Base-by-base conservation (phyloP, 371 early-diverging fungal genomes). In the Hamiltosporidium magnivora region DNA sequence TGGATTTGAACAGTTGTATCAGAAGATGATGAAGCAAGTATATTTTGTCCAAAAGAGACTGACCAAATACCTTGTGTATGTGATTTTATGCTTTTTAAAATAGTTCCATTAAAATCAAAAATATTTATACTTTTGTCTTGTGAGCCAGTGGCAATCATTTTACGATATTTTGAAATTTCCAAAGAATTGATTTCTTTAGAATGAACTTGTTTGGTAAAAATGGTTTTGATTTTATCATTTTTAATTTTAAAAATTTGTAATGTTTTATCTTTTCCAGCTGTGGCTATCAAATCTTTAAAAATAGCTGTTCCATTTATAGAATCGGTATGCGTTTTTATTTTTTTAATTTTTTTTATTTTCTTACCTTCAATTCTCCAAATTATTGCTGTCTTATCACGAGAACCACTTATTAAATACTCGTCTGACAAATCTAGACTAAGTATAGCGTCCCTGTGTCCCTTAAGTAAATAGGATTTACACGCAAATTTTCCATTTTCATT, bases 1-100 rank as follows among this genome's bases (percentile, higher is more conserved):
- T 58, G 64, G 41, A 69, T 3, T 64, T 54, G 58, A 55, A 69
- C 36, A 40, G 70, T 64, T 59, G 53, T 69, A 60, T 69, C 70
- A 52, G 49, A 14, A 59, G 64, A 63, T n/a, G 58, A 54, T 37
- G 58, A 64, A 60, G 58, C 58, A 12, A 64, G 60, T 36, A 58
- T 43, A 1, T 42, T 42, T 36, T 43, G 3, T 14, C 64, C 58
- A 55, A 66, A 66, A 12, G 37, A 8, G 2, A 69, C 53, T 6
- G 46, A 44, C 63, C 54, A 63, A 2, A 69, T 60, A 39, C 64
- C 63, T 54, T 64, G 64, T 46, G 44, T 56, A 61, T 69, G 70
- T 14, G 56, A 64, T 0, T n/a, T 44, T 9, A 64, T 39, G 1
- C 41, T 61, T 41, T 69, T 58, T 43, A 64, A 36, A 9, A 64